phyloP scores from a whole-genome alignment of 2,329 filamentous ascomycete genomes.

The Aspergillus oerlinghausenensis region DNA sequence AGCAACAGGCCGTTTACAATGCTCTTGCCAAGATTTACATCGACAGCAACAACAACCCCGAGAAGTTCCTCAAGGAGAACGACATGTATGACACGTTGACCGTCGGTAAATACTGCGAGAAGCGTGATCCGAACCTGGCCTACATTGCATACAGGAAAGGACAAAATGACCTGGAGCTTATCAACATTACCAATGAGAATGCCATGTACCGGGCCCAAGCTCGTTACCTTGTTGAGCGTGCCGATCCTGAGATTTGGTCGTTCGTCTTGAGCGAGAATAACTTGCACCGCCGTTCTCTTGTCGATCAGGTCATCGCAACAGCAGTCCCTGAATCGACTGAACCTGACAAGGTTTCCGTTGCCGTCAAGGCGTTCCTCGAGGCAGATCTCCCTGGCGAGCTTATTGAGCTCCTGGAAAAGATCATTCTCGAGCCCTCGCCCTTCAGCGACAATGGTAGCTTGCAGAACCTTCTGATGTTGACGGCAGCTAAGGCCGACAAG shows the following conservation, averaged over 20 bases:
- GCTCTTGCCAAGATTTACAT: slow-evolving; percentile 99
- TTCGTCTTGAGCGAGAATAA: slow-evolving; percentile 97
- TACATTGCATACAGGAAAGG: slow-evolving; percentile 96
- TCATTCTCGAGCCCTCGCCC: slow-evolving; percentile 96
- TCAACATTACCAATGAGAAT: slow-evolving; percentile 98
- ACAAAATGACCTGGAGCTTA: slow-evolving; percentile 93
- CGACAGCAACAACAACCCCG: slow-evolving; percentile 95
- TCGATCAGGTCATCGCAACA: slow-evolving; percentile 94
- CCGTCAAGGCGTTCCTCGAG: slow-evolving; percentile 86
- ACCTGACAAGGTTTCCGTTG: slow-evolving; percentile 89
- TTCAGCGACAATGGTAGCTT: slow-evolving; percentile 97
- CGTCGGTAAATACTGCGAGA: slow-evolving; percentile 98
- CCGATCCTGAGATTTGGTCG: slow-evolving; percentile 84
- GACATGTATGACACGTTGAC: slow-evolving; percentile 89
- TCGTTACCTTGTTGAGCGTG: slow-evolving; percentile 85
- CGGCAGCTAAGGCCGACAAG: slow-evolving; percentile 95
- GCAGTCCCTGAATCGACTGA: slow-evolving; percentile 91
- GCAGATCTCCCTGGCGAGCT: slow-evolving; percentile 89
- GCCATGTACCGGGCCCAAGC: slow-evolving; percentile 99
- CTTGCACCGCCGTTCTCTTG: slow-evolving; percentile 83
- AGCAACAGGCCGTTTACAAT: slow-evolving; percentile 95
- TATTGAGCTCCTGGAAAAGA: slow-evolving; percentile 97
- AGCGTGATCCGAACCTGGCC: slow-evolving; percentile 91
- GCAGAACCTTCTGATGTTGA: slow-evolving; percentile 94
- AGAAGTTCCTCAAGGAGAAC: slow-evolving; percentile 96